phyloP scores from a whole-genome alignment of 1,284 basidiomycete species.

The Porogramme epimiltina region DNA sequence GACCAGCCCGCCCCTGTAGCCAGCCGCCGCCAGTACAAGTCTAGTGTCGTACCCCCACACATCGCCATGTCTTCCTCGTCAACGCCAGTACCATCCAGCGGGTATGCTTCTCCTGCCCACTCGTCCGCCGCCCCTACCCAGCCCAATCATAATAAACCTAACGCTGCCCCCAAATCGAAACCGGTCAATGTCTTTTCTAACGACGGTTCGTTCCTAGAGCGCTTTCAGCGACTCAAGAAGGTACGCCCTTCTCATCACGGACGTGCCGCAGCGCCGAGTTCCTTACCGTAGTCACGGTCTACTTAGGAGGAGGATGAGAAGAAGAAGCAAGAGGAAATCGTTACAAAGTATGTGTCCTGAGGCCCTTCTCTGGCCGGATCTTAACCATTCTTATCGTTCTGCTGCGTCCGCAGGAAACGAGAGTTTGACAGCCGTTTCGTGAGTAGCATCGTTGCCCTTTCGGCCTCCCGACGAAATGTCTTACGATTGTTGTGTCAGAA shows the following conservation, averaged over 20 bases:
- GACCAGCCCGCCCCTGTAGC: neutral
- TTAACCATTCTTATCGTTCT: slow-evolving; percentile 3
- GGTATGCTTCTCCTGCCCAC: slow-evolving; percentile 33
- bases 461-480: neutral
- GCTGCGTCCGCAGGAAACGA: slow-evolving; percentile 47
- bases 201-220: slow-evolving; percentile 60
- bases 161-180: slow-evolving; percentile 38
- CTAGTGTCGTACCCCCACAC: neutral
- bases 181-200: slow-evolving; percentile 58
- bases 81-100: slow-evolving; percentile 27
- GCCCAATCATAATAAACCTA: slow-evolving; percentile 27
- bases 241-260: slow-evolving; percentile 28
- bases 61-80: slow-evolving; percentile 24
- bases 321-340: slow-evolving; percentile 51
- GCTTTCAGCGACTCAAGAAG: slow-evolving; percentile 55
- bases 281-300: neutral
- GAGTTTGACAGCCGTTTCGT: slow-evolving; percentile 65
- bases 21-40: neutral
- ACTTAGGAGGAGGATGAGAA: slow-evolving; percentile 56
- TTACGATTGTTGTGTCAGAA: slow-evolving; percentile 50
- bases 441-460: slow-evolving; percentile 31
- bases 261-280: neutral
- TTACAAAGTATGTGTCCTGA: slow-evolving; percentile 43
- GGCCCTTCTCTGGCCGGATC: slow-evolving; percentile 2
- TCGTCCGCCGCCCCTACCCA: slow-evolving; percentile 24